A percentile compares a stretch with the other conserved stretches of the same genome.
These are phyloP conservation scores for Apiospora sp. DNA, from an alignment of 2,329 filamentous ascomycete genomes.

Conservation along the genomic window DNA sequence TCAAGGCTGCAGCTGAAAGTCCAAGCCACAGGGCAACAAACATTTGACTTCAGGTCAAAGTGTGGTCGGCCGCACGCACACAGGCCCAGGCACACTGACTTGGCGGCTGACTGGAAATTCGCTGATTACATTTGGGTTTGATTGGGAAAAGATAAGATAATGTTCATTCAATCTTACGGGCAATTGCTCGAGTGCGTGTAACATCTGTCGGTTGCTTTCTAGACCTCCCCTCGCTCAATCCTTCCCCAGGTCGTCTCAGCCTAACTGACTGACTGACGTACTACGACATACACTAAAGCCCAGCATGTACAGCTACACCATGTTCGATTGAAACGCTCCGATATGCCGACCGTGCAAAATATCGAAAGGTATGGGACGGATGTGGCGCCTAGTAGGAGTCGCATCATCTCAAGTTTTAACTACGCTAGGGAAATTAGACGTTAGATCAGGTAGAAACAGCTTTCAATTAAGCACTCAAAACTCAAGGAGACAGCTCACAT, in stretches of 20 bases:
- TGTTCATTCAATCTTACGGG: background rate
- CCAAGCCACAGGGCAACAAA: slow-evolving; percentile 3
- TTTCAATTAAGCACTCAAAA: background rate
- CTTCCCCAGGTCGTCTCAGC: background rate
- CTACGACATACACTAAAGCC: background rate
- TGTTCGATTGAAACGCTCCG: background rate
- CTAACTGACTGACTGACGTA: background rate
- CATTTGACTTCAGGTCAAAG: background rate
- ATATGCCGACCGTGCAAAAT: background rate
- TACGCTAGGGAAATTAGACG: background rate
- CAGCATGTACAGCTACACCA: background rate
- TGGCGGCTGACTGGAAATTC: background rate
- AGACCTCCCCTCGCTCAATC: background rate
- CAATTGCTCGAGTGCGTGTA: too few relatives aligned
- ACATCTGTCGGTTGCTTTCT: background rate
- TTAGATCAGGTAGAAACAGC: background rate
- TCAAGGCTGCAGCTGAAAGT: slow-evolving; percentile 7
- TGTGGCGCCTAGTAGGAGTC: background rate
- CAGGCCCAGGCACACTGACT: background rate
- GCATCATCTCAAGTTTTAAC: background rate
- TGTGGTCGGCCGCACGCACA: background rate
- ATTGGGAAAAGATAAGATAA: background rate
- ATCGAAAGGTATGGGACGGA: background rate
- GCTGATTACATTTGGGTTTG: background rate
- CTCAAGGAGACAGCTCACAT: background rate